Percentiles rank a stretch among this genome's conserved stretches.
phyloP scores from a whole-genome alignment of 306 rosid species.

The Vicia faba region DNA sequence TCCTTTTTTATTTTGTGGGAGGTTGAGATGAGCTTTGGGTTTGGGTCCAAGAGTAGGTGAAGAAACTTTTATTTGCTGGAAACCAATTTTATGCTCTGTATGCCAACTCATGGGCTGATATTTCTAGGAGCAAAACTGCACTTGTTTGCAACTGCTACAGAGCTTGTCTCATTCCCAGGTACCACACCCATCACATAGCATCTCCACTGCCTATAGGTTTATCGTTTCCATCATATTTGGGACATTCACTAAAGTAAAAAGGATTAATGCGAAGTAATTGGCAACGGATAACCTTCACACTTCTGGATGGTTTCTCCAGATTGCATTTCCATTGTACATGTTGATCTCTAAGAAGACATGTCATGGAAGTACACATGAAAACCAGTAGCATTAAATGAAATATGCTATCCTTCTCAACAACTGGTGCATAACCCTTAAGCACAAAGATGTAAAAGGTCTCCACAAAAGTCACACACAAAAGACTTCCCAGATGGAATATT shows the following conservation, averaged over 20 bases:
- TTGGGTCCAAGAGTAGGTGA: no score
- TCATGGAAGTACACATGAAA: constrained; percentile 84
- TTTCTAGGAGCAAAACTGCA: constrained; percentile 84
- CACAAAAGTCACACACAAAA: constrained; percentile 68
- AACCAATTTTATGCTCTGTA: no score
- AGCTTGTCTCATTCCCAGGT: constrained; percentile 77
- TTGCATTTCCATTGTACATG: constrained; percentile 79
- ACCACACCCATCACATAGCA: constrained; percentile 82
- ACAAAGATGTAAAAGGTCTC: constrained; percentile 69
- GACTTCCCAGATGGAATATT: constrained; percentile 71
- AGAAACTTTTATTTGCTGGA: no score
- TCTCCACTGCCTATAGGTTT: constrained; percentile 56
- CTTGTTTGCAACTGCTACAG: constrained; percentile 70
- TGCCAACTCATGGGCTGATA: no score
- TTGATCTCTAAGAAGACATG: constrained; percentile 78
- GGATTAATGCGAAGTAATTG: constrained; percentile 69
- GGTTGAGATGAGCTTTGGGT: no score
- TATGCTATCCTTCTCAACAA: constrained; percentile 56
- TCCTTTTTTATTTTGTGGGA: no score
- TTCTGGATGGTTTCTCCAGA: constrained; percentile 55
- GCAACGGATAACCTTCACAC: constrained; percentile 90
- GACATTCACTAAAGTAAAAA: constrained; percentile 68
- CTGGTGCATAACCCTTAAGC: constrained; percentile 92
- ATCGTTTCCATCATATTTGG: constrained; percentile 51
- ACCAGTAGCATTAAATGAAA: constrained; percentile 81